These are phyloP conservation scores for Trichoderma gracile DNA, from an alignment of 2,329 filamentous ascomycete species.

Conservation along the genomic window DNA sequence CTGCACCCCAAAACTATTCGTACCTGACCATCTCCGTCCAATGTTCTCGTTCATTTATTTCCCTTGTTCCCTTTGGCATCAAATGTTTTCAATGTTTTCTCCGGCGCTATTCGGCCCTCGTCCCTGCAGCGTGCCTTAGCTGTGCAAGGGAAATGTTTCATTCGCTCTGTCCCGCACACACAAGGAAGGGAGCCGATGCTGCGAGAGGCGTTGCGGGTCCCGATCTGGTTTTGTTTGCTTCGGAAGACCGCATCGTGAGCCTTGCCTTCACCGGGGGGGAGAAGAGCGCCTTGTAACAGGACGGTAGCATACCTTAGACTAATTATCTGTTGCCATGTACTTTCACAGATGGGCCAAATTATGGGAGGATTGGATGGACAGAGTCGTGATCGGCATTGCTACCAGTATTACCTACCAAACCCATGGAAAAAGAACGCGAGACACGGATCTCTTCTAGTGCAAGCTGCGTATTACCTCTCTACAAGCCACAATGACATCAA, in stretches of 20 bases:
- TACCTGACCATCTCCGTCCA: neutral
- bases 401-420: neutral
- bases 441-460: no score
- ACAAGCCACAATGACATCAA: no score
- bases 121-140: conserved; percentile 22
- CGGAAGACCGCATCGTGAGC: conserved; percentile 16
- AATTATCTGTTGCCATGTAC: no score
- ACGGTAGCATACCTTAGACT: neutral
- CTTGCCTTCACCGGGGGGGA: neutral
- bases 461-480: no score
- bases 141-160: conserved; percentile 23
- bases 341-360: no score
- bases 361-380: no score
- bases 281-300: neutral
- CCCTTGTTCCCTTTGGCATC: neutral
- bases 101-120: conserved; percentile 10
- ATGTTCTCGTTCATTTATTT: neutral
- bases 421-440: no score
- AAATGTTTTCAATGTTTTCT: neutral
- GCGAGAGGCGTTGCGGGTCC: conserved; percentile 4
- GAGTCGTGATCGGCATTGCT: neutral
- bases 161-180: conserved; percentile 3
- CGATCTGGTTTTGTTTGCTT: conserved; percentile 18
- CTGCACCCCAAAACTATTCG: no score
- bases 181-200: neutral